These are phyloP conservation scores for Schizophyllum commune DNA, from an alignment of 1,284 basidiomycete species.

Conservation along the genomic window DNA sequence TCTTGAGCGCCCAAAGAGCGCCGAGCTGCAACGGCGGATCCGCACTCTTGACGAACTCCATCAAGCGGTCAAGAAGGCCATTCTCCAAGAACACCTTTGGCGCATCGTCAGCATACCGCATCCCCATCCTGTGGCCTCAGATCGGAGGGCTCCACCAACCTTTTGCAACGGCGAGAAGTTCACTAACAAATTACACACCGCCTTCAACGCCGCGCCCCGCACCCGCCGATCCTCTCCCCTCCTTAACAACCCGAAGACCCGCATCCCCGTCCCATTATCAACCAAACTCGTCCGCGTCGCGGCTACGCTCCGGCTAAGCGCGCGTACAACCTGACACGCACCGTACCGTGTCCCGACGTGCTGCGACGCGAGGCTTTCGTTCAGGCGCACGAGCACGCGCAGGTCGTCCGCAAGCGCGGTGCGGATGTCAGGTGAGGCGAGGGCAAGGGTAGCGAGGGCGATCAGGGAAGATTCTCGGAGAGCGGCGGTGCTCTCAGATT, in stretches of 20 bases:
- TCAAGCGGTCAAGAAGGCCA: slow-evolving; percentile 57
- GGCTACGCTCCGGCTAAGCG: slow-evolving; percentile 68
- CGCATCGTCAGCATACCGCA: neutral
- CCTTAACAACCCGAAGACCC: slow-evolving; percentile 56
- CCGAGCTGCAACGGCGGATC: slow-evolving; percentile 57
- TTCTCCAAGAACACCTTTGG: slow-evolving; percentile 50
- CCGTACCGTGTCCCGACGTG: slow-evolving; percentile 24
- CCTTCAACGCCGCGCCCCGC: slow-evolving; percentile 62
- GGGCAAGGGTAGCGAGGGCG: slow-evolving; percentile 59
- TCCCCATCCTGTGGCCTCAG: neutral
- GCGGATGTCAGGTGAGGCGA: slow-evolving; percentile 67
- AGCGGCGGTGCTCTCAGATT: slow-evolving; percentile 48
- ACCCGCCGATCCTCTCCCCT: slow-evolving; percentile 60
- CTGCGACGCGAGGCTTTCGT: slow-evolving; percentile 13
- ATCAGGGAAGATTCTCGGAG: slow-evolving; percentile 68
- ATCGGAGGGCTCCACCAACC: neutral
- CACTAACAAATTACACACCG: slow-evolving; percentile 79
- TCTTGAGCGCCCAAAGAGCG: slow-evolving; percentile 78
- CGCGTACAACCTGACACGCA: slow-evolving; percentile 80
- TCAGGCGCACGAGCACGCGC: slow-evolving; percentile 46
- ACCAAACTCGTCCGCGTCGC: slow-evolving; percentile 78
- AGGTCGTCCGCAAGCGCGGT: slow-evolving; percentile 51
- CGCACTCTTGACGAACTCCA: slow-evolving; percentile 42
- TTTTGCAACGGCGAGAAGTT: slow-evolving; percentile 76
- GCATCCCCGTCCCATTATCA: slow-evolving; percentile 71